Base-by-base conservation (phyloP, 768 basidiomycete genomes). In the Phylloporus scabripes region DNA sequence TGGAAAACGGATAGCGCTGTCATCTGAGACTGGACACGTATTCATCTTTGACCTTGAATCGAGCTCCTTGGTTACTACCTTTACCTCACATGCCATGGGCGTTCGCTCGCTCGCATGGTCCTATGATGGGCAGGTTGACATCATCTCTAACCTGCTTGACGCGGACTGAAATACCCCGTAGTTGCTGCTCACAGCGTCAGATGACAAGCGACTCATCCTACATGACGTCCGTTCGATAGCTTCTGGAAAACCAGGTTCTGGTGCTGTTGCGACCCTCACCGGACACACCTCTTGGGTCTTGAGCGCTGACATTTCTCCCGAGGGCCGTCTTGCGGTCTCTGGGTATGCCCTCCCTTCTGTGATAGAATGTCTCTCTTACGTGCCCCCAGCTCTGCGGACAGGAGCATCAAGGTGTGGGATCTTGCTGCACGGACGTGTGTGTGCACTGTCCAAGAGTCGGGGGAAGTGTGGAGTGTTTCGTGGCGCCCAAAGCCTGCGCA, bases 271-370 rank as follows among this genome's bases (percentile, higher is more conserved):
- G 12, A 83, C 90, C 9, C 73, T 97, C 55, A 79, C 81, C 5
- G 93, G 93, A 0, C 93, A 97, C 65, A 78, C 88, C 0, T 93
- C 92, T 9, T 95, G 94, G 92, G 89, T 92, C 2, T 75, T 97
- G 32, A 85, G 82, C 59, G 74, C 82, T 7, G 87, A 90, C 59
- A 80, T 93, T 36, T 87, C 89, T 24, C 87, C 84, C 9, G 92
- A 94, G 63, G 82, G 82, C 7, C 78, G 82, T 43, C 76, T 92
- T 17, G 86, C 82, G 12, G 74, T 89, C 15, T 91, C 88, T 48
- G 91, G 92, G 88, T 91, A 64, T 50, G 76, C 33, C 29, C 37
- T 49, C n/a, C 18, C 36, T 8, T 29, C 29, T 41, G 17, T 18
- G 28, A 32, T 42, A 15, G 17, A 1, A 40, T 41, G 33, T 17